Evolutionary conservation across 2,329 filamentous ascomycete species (phyloP), one percentile per base, ranked within the genome.

Genomic region (Cladophialophora bantiana): DNA sequence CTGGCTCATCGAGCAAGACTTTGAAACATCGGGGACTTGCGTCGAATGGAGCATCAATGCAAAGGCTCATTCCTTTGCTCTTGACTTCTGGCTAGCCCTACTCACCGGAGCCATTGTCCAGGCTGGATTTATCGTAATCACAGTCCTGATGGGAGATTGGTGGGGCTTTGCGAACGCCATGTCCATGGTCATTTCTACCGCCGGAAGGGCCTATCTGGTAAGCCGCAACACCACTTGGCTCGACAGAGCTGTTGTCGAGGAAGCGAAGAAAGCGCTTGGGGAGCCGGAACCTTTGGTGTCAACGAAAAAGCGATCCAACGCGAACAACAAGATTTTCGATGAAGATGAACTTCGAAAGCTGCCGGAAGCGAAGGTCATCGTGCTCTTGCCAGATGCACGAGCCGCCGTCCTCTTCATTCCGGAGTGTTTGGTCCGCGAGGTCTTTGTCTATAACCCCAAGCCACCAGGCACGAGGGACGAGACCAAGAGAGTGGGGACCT

Each of bases 151-250:
- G 26, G 50, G 48, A 15, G 62, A 65, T 56, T 62, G 62, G 62
- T 65, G 57, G 57, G 62, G 62, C 13, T 59, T 65, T 42, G 56
- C 56, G 4, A 60, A 60, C 40, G 54, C 35, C 32, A 38, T 53
- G 13, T 60, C 62, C 10, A 65, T 65, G 55, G 31, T 60, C 12
- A 15, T 65, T 12, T 65, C 62, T 4, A 36, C 58, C 31, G 10
- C 50, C 3, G 54, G 50, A 20, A 31, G 57, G n/a, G 18, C 15
- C 4, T 38, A 26, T 55, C 20, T 65, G 7, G 62, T 62, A 3
- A 18, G 36, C 7, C 36, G 18, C 26, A 62, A 59, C 42, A 52
- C 40, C 6, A 42, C 40, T n/a, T 42, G 40, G 40, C 40, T 42
- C 40, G 40, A 42, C 7, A 10, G 13, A n/a, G 15, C 40, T n/a